A percentile compares a stretch with the other conserved stretches of the same genome.
phyloP scores from a whole-genome alignment of 2,329 filamentous ascomycete species.

The Fusarium newnesense region DNA sequence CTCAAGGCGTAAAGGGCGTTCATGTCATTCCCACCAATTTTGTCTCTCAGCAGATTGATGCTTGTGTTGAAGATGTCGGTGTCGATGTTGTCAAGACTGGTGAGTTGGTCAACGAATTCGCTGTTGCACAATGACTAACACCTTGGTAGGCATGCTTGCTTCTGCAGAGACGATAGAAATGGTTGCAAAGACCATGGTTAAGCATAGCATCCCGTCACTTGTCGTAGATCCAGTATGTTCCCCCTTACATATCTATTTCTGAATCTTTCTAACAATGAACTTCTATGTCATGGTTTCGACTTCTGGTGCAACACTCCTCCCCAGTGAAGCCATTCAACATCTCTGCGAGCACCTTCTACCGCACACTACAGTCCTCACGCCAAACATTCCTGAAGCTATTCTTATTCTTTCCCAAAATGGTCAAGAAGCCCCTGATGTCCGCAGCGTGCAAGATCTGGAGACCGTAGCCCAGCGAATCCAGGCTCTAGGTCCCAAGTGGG shows the following conservation, averaged over 20 bases:
- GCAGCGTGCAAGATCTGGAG: conserved; percentile 73
- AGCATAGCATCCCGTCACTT: conserved; percentile 46
- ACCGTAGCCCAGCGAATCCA: conserved; percentile 73
- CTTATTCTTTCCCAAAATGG: conserved; percentile 69
- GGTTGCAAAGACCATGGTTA: conserved; percentile 46
- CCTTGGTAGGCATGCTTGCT: conserved; percentile 52
- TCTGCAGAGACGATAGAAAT: conserved; percentile 51
- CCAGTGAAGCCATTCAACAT: conserved; percentile 69
- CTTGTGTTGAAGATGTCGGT: conserved; percentile 83
- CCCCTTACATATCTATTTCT: neutral
- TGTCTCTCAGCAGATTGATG: conserved; percentile 85
- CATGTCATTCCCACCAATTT: conserved; percentile 83
- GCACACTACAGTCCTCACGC: conserved; percentile 75
- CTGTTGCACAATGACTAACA: neutral
- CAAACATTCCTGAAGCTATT: conserved; percentile 80
- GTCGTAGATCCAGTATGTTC: conserved; percentile 53
- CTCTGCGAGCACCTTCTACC: conserved; percentile 71
- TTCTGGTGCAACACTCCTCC: conserved; percentile 77
- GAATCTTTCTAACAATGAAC: neutral
- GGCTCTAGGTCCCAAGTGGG: conserved; percentile 77
- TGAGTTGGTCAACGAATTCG: conserved; percentile 52
- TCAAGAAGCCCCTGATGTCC: conserved; percentile 53
- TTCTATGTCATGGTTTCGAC: conserved; percentile 89
- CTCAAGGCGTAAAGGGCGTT: conserved; percentile 82
- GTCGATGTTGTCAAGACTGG: conserved; percentile 93